Base-by-base conservation (phyloP, 257 asterid species). In the Verbascum thapsus region DNA sequence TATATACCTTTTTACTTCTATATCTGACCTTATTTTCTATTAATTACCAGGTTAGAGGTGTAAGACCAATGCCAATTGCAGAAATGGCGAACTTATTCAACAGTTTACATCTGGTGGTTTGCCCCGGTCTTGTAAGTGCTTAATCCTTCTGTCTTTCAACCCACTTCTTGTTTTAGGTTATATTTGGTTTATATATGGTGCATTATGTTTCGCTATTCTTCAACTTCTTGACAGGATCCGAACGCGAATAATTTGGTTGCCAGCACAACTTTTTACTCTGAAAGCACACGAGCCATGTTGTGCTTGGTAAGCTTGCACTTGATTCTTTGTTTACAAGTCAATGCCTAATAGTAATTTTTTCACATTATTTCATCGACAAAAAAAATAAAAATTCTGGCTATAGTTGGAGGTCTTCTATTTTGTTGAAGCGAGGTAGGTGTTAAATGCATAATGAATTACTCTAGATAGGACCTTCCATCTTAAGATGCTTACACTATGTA, bases 231-330 rank as follows among this genome's bases (percentile, higher is more conserved):
- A 49, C 87, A 91, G 98, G 98, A 91, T 74, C 98, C 96, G 26
- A 91, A 91, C 77, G 35, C 90, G 47, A 91, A 91, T 64, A 91
- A 91, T 81, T 68, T 91, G 83, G 88, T 88, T 51, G 96, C 85
- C 7, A 85, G 95, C 86, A 81, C 98, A 53, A 88, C 94, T 18
- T 91, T 82, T 85, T 85, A 80, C 77, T 91, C 98, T 3, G 96
- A 91, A 76, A 82, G 79, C 67, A 88, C 96, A 26, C 86, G 80
- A 64, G 96, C 98, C 82, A 88, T 88, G 96, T 41, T 91, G 74
- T 85, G 98, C 75, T 86, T 91, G 95, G 98, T 91, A 80, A 81
- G 94, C 73, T 73, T 55, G 11, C 72, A 32, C 17, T 37, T 23
- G 5, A 45, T 57, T 35, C 53, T 26, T 50, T 1, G 44, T 41